Conservation (phyloP, 1,284 basidiomycete species). For the Cryptococcus maquisensis region DNA sequence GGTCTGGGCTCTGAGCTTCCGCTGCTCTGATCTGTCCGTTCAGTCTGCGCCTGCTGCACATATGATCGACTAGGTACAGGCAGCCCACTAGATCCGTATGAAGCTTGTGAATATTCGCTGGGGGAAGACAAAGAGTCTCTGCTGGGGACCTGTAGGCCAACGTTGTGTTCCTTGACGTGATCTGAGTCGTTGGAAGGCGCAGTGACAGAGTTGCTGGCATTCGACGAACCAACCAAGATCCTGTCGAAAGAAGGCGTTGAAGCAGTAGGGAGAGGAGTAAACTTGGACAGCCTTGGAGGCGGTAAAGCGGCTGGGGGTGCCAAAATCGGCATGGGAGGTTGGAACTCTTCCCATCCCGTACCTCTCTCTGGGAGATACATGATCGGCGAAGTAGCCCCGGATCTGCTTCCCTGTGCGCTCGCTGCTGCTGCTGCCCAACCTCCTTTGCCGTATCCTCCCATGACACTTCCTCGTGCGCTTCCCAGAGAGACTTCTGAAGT, state of each 20-base stretch:
- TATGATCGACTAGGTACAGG: slow-evolving; percentile 31
- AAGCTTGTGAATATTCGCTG: slow-evolving; percentile 32
- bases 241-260: slow-evolving; percentile 29
- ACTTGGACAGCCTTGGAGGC: slow-evolving; percentile 31
- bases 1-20: not conserved
- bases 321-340: slow-evolving; percentile 10
- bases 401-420: slow-evolving; percentile 4
- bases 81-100: slow-evolving; percentile 11
- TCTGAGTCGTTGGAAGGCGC: not conserved
- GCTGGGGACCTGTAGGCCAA: no score
- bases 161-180: no score
- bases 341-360: slow-evolving; percentile 41
- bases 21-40: slow-evolving; percentile 10
- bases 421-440: slow-evolving; percentile 42
- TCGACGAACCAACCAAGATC: slow-evolving; percentile 14
- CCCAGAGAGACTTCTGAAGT: slow-evolving; percentile 25
- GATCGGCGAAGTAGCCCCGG: slow-evolving; percentile 24
- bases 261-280: slow-evolving; percentile 33
- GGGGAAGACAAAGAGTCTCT: slow-evolving; percentile 14
- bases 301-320: slow-evolving; percentile 10
- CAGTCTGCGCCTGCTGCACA: slow-evolving; percentile 5
- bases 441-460: slow-evolving; percentile 36
- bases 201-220: not conserved
- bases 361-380: slow-evolving; percentile 33
- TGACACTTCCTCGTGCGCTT: slow-evolving; percentile 15